phyloP scores from a whole-genome alignment of 345 rosid species.

The Lepidium didymum region DNA sequence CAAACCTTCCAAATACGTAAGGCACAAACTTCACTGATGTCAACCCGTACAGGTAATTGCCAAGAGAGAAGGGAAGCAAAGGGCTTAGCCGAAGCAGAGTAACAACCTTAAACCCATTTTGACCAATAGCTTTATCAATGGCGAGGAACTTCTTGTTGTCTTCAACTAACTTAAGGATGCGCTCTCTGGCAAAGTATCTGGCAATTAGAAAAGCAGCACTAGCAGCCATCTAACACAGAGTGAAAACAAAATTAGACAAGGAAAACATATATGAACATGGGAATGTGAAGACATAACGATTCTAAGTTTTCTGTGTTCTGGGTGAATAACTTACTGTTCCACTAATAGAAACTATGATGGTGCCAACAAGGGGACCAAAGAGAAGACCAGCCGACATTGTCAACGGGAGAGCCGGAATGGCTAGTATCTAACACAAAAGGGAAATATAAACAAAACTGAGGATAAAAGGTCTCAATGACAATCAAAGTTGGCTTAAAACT shows the following conservation, averaged over 20 bases:
- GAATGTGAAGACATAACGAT: background rate
- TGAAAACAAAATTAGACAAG: constrained; percentile 13
- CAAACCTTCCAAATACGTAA: constrained; percentile 89
- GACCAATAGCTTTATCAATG: constrained; percentile 95
- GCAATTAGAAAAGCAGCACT: constrained; percentile 90
- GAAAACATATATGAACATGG: background rate
- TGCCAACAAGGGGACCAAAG: constrained; percentile 79
- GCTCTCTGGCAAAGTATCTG: constrained; percentile 94
- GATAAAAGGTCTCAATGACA: background rate
- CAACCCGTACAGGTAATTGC: constrained; percentile 88
- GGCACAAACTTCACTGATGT: constrained; percentile 92
- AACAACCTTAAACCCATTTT: constrained; percentile 87
- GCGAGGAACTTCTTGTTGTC: constrained; percentile 96
- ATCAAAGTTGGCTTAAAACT: background rate
- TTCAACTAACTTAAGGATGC: constrained; percentile 86
- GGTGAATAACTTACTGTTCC: constrained; percentile 64
- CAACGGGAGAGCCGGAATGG: constrained; percentile 92
- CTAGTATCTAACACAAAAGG: constrained; percentile 53
- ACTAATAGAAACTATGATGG: constrained; percentile 93
- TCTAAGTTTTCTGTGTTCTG: background rate
- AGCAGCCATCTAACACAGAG: constrained; percentile 68
- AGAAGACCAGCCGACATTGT: constrained; percentile 99
- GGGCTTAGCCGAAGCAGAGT: constrained; percentile 94
- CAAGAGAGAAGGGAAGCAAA: constrained; percentile 92
- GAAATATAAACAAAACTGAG: background rate